Base-by-base conservation (phyloP, 2,329 filamentous ascomycete species). In the Spiromastix sp. region DNA sequence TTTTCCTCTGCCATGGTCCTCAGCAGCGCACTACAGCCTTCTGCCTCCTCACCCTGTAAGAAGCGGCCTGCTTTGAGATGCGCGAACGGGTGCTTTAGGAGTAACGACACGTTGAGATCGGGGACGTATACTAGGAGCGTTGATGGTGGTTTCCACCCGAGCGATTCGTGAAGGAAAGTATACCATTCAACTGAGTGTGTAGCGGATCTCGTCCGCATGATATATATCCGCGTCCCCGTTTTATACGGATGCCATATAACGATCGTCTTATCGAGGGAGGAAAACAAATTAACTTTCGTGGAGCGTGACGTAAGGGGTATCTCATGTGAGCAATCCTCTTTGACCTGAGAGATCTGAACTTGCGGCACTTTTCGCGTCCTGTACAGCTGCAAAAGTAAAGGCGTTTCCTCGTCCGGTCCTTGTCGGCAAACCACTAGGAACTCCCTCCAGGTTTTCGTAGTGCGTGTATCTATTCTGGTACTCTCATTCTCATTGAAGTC, bases 131-230 rank as follows among this genome's bases (percentile, higher is more conserved):
- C 68, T 36, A 74, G 66, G 7, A 81, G 60, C 20, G 68, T 68
- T 24, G 64, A 61, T 4, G 72, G 64, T 36, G 73, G 66, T 30
- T 66, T 62, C 66, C 69, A 73, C 24, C 77, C 77, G 13, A 81
- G 58, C 5, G 71, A 61, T 34, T 72, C 71, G 9, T 70, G 64
- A 10, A 81, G 59, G 43, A 80, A 80, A 0, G 76, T 79, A 49
- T 77, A 80, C 77, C 77, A 81, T 50, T 81, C 77, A 7, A 78
- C 70, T 5, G 75, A 72, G 46, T 72, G 72, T 4, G 73, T 71
- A 2, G 68, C 65, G 12, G 77, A 77, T 9, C 71, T 68, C 4
- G 77, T 68, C 19, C 74, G 68, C 54, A 81, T 67, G 40, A 81
- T 75, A 43, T 71, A 72, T 34, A 81, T 77, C 21, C 65, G 64